Base-by-base conservation (phyloP, 176 grass and related monocot genomes). In the Tillandsia leiboldiana region DNA sequence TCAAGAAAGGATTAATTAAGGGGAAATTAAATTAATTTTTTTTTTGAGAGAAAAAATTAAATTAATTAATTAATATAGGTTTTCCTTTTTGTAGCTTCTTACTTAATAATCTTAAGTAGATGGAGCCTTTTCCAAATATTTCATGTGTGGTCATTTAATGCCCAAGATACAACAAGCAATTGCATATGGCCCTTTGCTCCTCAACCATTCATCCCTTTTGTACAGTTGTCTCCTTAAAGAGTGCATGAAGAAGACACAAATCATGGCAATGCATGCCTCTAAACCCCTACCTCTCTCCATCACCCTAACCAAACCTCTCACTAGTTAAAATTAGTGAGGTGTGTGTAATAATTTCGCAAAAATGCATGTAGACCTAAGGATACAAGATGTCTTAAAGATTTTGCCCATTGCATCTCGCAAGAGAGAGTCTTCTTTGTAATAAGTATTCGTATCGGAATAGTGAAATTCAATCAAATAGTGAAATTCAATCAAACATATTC, bases 141-240 rank as follows among this genome's bases (percentile, higher is more conserved):
- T 61, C 56, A 59, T 59, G 56, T 61, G 17, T 23, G 22, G 15
- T 8, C 56, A 61, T 61, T 61, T 61, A 61, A 61, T 59, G 15
- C 54, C 54, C 12, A 17, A 17, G 15, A 59, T 17, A 59, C 20
- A 59, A 15, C 54, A 59, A 59, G 54, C 54, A 17, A 17, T 59
- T 59, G 54, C 15, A 59, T 8, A 59, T 59, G 12, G 54, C 15
- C 5, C 54, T 59, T 20, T 59, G 54, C 54, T 59, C 54, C 56
- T 61, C 17, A 61, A 61, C 56, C 56, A 15, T 42, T 61, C 17
- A 23, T 18, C 17, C 56, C 53, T 57, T 59, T 61, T 63, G 53
- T 42, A 73, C 51, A 72, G 8, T 12, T 69, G 67, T 69, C 48
- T 69, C 67, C 48, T 50, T 6, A 13, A 69, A 51, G 67, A 50